These are phyloP conservation scores for Plasmopara muralis DNA, from an alignment of 352 stramenopile species.

Conservation along the genomic window DNA sequence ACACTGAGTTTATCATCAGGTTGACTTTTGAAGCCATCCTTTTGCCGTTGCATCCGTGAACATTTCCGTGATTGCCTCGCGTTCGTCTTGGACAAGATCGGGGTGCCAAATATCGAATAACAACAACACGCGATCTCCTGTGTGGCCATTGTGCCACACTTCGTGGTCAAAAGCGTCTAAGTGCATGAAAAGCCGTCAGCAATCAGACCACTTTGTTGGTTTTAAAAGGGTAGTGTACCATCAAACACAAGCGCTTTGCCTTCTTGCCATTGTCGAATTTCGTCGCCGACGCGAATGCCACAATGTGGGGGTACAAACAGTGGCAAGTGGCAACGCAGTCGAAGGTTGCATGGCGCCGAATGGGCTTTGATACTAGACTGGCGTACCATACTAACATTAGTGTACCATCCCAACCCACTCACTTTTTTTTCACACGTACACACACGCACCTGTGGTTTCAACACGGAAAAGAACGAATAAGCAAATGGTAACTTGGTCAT, in stretches of 20 bases:
- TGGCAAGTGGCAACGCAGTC: constrained; percentile 92
- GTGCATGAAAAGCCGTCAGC: background rate
- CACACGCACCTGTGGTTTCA: constrained; percentile 62
- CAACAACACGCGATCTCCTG: constrained; percentile 72
- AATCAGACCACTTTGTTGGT: background rate
- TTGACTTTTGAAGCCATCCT: constrained; percentile 47
- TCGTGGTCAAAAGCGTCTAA: constrained; percentile 79
- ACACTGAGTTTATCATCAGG: no score
- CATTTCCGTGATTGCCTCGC: constrained; percentile 54
- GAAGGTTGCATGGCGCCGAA: constrained; percentile 93
- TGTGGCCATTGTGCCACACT: constrained; percentile 61
- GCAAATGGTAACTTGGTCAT: constrained; percentile 90
- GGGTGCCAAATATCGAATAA: constrained; percentile 84
- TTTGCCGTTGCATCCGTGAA: constrained; percentile 70
- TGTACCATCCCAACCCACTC: background rate
- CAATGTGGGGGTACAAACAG: constrained; percentile 85
- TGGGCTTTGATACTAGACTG: constrained; percentile 89
- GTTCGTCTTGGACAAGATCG: constrained; percentile 51
- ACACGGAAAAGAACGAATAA: constrained; percentile 94
- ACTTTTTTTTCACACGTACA: constrained; percentile 11
- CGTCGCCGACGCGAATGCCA: constrained; percentile 89
- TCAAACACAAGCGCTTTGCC: constrained; percentile 78
- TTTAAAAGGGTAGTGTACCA: constrained; percentile 24
- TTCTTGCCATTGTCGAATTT: constrained; percentile 74
- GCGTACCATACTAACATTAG: background rate